These are phyloP conservation scores for Tremella mesenterica DNA, from an alignment of 768 basidiomycete species.

Conservation along the genomic window DNA sequence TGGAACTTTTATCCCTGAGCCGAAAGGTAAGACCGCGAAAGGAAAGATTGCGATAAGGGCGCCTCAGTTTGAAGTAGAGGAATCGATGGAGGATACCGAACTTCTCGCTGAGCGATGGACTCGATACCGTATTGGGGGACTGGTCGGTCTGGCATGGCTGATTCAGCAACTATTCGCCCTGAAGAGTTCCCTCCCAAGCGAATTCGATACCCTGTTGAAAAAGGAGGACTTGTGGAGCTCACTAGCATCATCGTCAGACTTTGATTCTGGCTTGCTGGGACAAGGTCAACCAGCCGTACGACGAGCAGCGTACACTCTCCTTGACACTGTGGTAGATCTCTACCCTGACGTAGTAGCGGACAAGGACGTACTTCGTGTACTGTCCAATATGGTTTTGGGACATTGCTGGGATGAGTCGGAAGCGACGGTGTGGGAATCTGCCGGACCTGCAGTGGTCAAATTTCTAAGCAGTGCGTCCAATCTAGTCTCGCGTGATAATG, in stretches of 20 bases:
- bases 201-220: conserved; percentile 12
- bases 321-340: conserved; percentile 49
- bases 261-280: conserved; percentile 48
- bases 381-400: conserved; percentile 46
- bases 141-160: conserved; percentile 37
- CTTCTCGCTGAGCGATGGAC: conserved; percentile 3
- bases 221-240: conserved; percentile 49
- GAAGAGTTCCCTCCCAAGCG: conserved; percentile 8
- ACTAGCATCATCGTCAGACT: conserved; percentile 57
- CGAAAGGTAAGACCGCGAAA: conserved; percentile 10
- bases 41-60: conserved; percentile 14
- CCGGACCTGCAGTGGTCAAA: conserved; percentile 63
- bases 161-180: conserved; percentile 20
- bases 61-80: conserved; percentile 7
- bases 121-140: conserved; percentile 27
- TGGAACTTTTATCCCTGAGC: not conserved
- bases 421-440: conserved; percentile 54
- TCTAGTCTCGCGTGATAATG: not conserved
- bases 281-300: conserved; percentile 63
- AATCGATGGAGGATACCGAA: conserved; percentile 3
- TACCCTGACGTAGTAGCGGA: conserved; percentile 48
- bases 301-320: conserved; percentile 58
- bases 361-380: conserved; percentile 46
- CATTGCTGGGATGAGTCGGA: conserved; percentile 60
- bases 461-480: conserved; percentile 61